Base-by-base conservation (phyloP, 495 filamentous ascomycete species). In the Neurospora tetrasperma region DNA sequence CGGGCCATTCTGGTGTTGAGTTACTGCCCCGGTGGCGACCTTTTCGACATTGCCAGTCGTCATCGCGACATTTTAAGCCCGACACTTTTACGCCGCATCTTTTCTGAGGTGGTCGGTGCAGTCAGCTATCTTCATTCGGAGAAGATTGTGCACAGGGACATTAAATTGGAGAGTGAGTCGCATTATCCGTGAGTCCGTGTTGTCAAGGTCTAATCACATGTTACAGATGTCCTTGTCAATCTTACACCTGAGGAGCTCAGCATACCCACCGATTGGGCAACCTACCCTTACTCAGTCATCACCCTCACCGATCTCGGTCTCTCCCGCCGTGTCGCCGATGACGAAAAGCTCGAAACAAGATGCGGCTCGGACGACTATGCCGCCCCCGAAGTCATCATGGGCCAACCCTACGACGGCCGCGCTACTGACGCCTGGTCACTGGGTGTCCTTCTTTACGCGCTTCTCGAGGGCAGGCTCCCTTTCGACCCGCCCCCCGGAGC, bases 351-450 rank as follows among this genome's bases (percentile, higher is more conserved):
- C 16, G 91, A 92, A 59, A 97, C 94, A 14, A 87, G 95, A 16
- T 99, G 96, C 79, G 96, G 96, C 20, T 95, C 92, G 42, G 96
- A 98, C 80, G 96, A 99, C 83, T 99, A 99, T 78, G 96, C 96
- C 4, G 94, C 96, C 0, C 96, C 96, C 0, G 96, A 99, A 80
- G 92, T 99, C 62, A 90, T 99, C 31, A 93, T 99, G 86, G 94
- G 94, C 23, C 94, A 97, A 78, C 88, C 93, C 6, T 99, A 99
- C 79, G 96, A 99, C 79, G 96, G 96, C 42, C 94, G 96, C 23
- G 86, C 89, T 8, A 95, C 93, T 4, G 96, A 99, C 77, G 94
- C 94, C 23, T 99, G 96, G 96, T 94, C 95, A 1, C 86, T 98
- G 6, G 96, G 96, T 69, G 96, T 99, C 4, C 82, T 97, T 10